Conservation (phyloP, 164 flowering plant genomes). For the Tinospora cordifolia region DNA sequence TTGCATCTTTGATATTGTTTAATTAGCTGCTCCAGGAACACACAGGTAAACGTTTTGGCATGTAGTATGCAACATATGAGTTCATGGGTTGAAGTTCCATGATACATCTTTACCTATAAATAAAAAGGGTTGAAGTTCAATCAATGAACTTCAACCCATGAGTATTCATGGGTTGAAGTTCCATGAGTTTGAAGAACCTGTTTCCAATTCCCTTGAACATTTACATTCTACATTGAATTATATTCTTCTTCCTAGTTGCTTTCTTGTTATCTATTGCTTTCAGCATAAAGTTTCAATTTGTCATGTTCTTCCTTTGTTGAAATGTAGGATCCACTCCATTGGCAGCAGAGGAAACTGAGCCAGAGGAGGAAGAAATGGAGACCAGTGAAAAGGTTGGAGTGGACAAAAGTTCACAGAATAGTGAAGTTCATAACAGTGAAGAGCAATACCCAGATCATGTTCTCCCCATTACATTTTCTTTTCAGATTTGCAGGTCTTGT, state of each 20-base stretch:
- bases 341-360: constrained; percentile 39
- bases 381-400: constrained; percentile 28
- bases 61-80: not conserved
- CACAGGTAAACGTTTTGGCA: not conserved
- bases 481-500: constrained; percentile 39
- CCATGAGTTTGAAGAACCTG: not conserved
- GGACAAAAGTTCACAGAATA: constrained; percentile 25
- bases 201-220: too few relatives aligned
- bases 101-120: not conserved
- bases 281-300: not conserved
- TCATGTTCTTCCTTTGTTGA: not conserved
- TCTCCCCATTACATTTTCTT: constrained; percentile 39
- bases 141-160: too few relatives aligned
- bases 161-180: not conserved
- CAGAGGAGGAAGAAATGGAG: constrained; percentile 51
- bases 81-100: not conserved
- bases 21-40: not conserved
- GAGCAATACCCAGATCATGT: constrained; percentile 32
- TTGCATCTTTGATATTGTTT: not conserved
- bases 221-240: too few relatives aligned
- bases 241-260: too few relatives aligned
- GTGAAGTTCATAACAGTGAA: constrained; percentile 32
- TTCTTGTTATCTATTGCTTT: too few relatives aligned
- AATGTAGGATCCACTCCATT: constrained; percentile 29
- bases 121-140: too few relatives aligned